phyloP scores from a whole-genome alignment of 129 eudicot species.

The Kitagawia praeruptora region DNA sequence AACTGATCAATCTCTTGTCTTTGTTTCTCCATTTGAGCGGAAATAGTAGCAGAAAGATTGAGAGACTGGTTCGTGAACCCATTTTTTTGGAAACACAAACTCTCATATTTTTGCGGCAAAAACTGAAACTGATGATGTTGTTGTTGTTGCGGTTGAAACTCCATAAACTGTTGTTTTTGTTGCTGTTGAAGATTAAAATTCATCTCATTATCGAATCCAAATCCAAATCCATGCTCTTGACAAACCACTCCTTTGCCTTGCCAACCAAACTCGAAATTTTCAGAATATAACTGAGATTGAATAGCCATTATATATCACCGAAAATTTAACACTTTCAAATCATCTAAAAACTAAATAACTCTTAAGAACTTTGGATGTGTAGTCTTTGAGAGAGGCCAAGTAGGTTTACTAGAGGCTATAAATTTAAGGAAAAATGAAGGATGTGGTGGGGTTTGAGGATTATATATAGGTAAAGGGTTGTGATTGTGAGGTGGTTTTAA shows the following conservation, averaged over 20 bases:
- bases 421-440: background rate
- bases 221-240: slow-evolving; percentile 29
- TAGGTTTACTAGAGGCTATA: no score
- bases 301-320: slow-evolving; percentile 40
- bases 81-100: slow-evolving; percentile 6
- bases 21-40: slow-evolving; percentile 45
- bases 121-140: slow-evolving; percentile 23
- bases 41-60: slow-evolving; percentile 23
- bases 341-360: background rate
- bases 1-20: slow-evolving; percentile 51
- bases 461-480: slow-evolving; percentile 16
- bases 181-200: slow-evolving; percentile 40
- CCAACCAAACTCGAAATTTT: slow-evolving; percentile 42
- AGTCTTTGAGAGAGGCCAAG: background rate
- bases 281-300: slow-evolving; percentile 55
- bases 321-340: background rate
- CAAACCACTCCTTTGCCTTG: slow-evolving; percentile 28
- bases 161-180: background rate
- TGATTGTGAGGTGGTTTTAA: background rate
- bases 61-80: background rate
- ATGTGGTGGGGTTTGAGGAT: background rate
- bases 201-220: slow-evolving; percentile 40
- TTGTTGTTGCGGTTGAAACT: slow-evolving; percentile 13
- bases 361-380: background rate
- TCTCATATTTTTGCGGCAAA: slow-evolving; percentile 17